Base-by-base conservation (phyloP, 805 yeast genomes). In the Monosporozyma servazzii region DNA sequence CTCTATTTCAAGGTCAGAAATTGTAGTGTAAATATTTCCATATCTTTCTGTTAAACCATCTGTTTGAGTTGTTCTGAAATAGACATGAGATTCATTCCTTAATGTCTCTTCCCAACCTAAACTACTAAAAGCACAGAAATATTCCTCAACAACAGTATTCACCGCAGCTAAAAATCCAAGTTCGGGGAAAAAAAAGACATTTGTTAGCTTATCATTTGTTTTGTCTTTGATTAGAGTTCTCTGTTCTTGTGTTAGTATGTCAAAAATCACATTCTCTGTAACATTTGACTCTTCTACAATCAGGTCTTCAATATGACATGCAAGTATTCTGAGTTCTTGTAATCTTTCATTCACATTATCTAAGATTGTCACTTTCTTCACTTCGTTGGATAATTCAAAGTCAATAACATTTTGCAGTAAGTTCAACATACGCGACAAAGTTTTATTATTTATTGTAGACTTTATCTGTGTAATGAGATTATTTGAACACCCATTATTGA, bases 121-220 rank as follows among this genome's bases (percentile, higher is more conserved):
- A 5, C 56, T 54, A 0, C 50, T 43, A 0, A 48, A 42, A 6
- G 43, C 17, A 5, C 47, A 30, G 1, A 51, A 11, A 2, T 43
- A 15, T 2, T 47, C 39, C 17, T 50, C 55, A 10, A 54, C 43
- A 5, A 46, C 36, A 1, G 45, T 23, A 17, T 62, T 64, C 1
- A 68, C 47, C 0, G 71, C 64, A 0, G 72, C 58, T 41, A 75
- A 54, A 48, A 68, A 75, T 0, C 79, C 79, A 21, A 75, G 53
- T 44, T 75, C 78, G 3, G 79, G 79, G 25, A 75, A 70, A 54
- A 75, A 75, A 0, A 71, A 68, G 0, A 70, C 70, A 49, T 71
- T 72, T 1, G 69, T 36, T 2, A 56, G n/a, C 5, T 57, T 58
- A 2, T 54, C 51, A 30, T 20, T 20, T 1, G 51, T 47, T 7